A percentile compares a stretch with the other conserved stretches of the same genome.
phyloP scores from a whole-genome alignment of 83 land plant species.

The Larix sibirica region DNA sequence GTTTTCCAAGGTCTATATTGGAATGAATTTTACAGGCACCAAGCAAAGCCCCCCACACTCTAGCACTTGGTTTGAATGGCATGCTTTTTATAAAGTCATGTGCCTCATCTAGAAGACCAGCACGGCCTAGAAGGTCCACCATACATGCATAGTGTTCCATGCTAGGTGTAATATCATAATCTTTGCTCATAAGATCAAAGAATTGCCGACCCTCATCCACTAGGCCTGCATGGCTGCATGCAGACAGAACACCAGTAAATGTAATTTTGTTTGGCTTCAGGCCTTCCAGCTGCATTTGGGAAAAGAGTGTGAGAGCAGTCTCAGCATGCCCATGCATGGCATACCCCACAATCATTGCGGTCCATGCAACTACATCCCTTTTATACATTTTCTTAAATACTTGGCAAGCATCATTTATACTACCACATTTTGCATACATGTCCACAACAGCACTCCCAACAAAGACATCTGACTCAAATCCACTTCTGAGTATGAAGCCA shows the following conservation, averaged over 20 bases:
- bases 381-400: neutral
- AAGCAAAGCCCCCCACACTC: conserved; percentile 39
- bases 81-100: conserved; percentile 27
- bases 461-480: neutral
- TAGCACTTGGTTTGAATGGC: conserved; percentile 19
- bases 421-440: neutral
- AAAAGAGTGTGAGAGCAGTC: neutral
- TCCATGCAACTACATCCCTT: neutral
- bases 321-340: neutral
- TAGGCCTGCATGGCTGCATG: neutral
- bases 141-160: conserved; percentile 40
- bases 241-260: neutral
- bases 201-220: conserved; percentile 4
- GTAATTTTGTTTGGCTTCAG: neutral
- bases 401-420: neutral
- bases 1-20: conserved; percentile 29
- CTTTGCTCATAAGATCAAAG: conserved; percentile 30
- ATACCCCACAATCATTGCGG: neutral
- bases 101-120: conserved; percentile 40
- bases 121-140: conserved; percentile 49
- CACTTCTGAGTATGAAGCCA: neutral
- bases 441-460: neutral
- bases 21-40: conserved; percentile 44
- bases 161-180: conserved; percentile 31
- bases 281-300: neutral